These are phyloP conservation scores for Naganishia vaughanmartiniae DNA, from an alignment of 768 basidiomycete genomes.

Conservation along the genomic window DNA sequence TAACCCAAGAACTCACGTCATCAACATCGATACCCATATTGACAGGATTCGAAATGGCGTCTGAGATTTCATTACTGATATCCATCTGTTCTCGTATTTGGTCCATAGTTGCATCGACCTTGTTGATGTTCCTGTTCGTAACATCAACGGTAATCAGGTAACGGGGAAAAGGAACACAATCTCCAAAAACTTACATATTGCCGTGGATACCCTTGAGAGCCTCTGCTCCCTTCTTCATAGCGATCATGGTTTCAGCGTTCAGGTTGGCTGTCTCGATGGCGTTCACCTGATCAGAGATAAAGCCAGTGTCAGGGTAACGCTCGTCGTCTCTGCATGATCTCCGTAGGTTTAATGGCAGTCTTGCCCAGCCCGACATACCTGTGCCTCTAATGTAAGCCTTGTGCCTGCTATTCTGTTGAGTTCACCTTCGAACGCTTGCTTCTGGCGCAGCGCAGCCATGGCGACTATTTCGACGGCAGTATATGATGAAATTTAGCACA, in stretches of 20 bases:
- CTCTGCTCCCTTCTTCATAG: slow-evolving; percentile 91
- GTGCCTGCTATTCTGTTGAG: slow-evolving; percentile 80
- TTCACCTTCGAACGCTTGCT: slow-evolving; percentile 84
- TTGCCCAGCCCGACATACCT: slow-evolving; percentile 41
- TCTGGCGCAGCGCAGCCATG: slow-evolving; percentile 82
- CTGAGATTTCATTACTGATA: slow-evolving; percentile 86
- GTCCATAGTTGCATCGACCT: slow-evolving; percentile 86
- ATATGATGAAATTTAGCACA: neutral
- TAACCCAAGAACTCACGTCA: slow-evolving; percentile 60
- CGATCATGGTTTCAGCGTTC: slow-evolving; percentile 93
- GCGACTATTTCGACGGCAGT: slow-evolving; percentile 61
- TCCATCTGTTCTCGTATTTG: slow-evolving; percentile 85
- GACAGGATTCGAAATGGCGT: slow-evolving; percentile 73
- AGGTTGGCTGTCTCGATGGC: slow-evolving; percentile 96
- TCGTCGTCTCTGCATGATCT: neutral
- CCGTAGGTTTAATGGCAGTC: neutral
- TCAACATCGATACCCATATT: slow-evolving; percentile 63
- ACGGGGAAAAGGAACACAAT: neutral
- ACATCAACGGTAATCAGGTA: neutral
- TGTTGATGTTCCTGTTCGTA: slow-evolving; percentile 67
- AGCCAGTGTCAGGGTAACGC: neutral
- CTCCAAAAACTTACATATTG: slow-evolving; percentile 65
- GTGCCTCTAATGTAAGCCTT: slow-evolving; percentile 82
- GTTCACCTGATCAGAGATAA: slow-evolving; percentile 61
- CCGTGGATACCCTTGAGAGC: slow-evolving; percentile 87